Percentiles rank a stretch among this genome's conserved stretches.
Evolutionary conservation across 2,329 filamentous ascomycete genomes (phyloP).

Genomic region (Trichoderma sp.): DNA sequence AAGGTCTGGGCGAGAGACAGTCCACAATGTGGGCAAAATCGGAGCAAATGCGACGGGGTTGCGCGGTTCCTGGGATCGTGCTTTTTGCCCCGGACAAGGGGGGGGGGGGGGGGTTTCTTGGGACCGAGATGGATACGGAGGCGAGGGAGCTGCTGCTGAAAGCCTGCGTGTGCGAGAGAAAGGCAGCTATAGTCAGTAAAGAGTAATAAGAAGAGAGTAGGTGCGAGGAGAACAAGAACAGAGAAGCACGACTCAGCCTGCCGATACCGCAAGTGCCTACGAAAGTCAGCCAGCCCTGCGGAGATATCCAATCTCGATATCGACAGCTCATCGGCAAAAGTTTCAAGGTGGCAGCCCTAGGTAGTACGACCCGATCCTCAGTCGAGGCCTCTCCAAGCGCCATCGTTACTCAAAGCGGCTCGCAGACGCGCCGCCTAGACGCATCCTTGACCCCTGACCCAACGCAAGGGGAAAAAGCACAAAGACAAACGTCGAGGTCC

Average conservation of each 20-base stretch:
- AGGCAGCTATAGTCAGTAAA: neutral
- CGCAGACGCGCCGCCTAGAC: constrained; percentile 2
- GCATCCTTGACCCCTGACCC: neutral
- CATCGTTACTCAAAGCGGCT: neutral
- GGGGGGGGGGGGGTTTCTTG: neutral
- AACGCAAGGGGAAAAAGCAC: neutral
- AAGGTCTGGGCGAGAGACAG: neutral
- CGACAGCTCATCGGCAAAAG: neutral
- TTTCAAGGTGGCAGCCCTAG: neutral
- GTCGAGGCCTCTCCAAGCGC: constrained; percentile 5
- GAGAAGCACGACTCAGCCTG: neutral
- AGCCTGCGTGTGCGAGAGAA: neutral
- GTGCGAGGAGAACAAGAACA: neutral
- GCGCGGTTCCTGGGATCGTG: constrained; percentile 9
- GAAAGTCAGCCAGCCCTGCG: neutral
- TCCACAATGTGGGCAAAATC: neutral
- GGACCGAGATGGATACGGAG: neutral
- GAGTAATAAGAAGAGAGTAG: too few relatives aligned
- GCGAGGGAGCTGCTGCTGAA: neutral
- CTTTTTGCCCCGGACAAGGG: neutral
- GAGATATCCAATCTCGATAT: neutral
- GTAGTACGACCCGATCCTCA: neutral
- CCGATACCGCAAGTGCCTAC: neutral
- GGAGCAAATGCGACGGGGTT: constrained; percentile 2
- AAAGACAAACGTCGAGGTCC: neutral